Base-by-base conservation (phyloP, 2,329 filamentous ascomycete genomes). In the Neofusicoccum parvum region DNA sequence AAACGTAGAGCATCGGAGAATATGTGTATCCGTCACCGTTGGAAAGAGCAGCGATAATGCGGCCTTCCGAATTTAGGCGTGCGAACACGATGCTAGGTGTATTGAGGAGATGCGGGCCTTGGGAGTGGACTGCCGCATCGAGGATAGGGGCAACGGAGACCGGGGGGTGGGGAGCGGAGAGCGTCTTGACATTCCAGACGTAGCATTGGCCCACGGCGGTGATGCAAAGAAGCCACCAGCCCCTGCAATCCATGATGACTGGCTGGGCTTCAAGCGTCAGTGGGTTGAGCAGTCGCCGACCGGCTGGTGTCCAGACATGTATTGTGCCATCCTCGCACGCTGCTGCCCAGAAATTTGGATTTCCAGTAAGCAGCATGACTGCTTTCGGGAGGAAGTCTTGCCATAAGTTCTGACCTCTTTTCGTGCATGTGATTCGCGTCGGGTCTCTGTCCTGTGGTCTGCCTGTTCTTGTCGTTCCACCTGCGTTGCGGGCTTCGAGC, bases 1-100 rank as follows among this genome's bases (percentile, higher is more conserved):
- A 99, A 7, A 89, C 87, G 77, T 88, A 94, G 90, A 99, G 91
- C 17, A 86, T 85, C 0, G 90, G 87, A 1, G 92, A 92, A 78
- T 99, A 99, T 62, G 89, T 89, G 78, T 93, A 99, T 1, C 95
- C 95, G 72, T 99, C 94, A 20, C 95, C 95, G 71, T 97, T 98
- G 27, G 90, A 95, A 66, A 99, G 84, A 0, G 92, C 95, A n/a
- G 98, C 87, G 27, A 98, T 85, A 20, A 98, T 86, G 50, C 92
- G 86, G 1, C 95, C 96, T 63, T 88, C 89, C 0, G 92, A 92
- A 76, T 97, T 99, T 62, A 99, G 85, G 51, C 95, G 90, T 2
- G 94, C 95, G 59, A 94, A 95, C 4, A 95, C 96, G 41, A 99
- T 87, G 12, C 92, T 91, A 0, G 95, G 94, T 0, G 87, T 92